Evolutionary conservation across 1,284 basidiomycete species (phyloP).

Genomic region (Hymenochaete sp.): DNA sequence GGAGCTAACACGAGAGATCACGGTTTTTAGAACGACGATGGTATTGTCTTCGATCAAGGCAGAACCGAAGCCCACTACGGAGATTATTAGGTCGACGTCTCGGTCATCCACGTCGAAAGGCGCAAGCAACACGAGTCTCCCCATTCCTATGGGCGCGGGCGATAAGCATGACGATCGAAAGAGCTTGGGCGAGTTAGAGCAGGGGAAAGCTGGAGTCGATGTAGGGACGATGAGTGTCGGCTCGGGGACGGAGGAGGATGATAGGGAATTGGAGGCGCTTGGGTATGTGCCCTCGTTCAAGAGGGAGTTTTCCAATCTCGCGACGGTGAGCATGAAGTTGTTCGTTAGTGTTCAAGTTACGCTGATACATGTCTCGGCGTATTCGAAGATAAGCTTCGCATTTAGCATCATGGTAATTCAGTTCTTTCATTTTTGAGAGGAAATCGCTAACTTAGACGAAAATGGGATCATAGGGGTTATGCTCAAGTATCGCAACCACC

Average conservation of each 20-base stretch:
- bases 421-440: not conserved
- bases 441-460: not conserved
- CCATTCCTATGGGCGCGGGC: not conserved
- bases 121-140: not conserved
- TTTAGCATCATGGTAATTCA: slow-evolving; percentile 63
- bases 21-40: too few species aligned
- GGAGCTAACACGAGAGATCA: too few species aligned
- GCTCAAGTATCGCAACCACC: slow-evolving; percentile 73
- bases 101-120: too few species aligned
- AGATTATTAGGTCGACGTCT: too few species aligned
- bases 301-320: slow-evolving; percentile 74
- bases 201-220: not conserved
- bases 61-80: too few species aligned
- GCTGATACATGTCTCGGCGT: not conserved
- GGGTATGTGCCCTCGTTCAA: slow-evolving; percentile 74
- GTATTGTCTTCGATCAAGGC: too few species aligned
- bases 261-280: slow-evolving; percentile 55
- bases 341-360: not conserved
- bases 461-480: slow-evolving; percentile 44
- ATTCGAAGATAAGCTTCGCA: slow-evolving; percentile 58
- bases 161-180: too few species aligned
- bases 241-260: slow-evolving; percentile 37
- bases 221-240: slow-evolving; percentile 1
- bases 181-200: not conserved
- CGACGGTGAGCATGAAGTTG: slow-evolving; percentile 42